Percentiles rank a stretch among this genome's conserved stretches.
Evolutionary conservation across 345 rosid genomes (phyloP).

Genomic region (Rhodomyrtus tomentosa): DNA sequence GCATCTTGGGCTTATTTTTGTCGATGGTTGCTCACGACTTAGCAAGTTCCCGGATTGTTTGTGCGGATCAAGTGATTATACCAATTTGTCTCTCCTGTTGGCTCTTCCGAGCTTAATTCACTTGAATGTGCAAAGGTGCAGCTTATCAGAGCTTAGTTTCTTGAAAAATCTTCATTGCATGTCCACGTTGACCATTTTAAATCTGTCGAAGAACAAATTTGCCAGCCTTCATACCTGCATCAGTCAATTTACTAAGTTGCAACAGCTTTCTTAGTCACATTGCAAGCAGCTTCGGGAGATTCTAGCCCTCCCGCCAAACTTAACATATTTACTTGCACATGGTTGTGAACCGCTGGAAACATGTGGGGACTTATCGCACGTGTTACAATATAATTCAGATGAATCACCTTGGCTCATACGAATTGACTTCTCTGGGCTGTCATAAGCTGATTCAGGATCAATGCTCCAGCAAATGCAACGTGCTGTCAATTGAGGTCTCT

Average conservation of each 20-base stretch:
- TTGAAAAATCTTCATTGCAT: neutral
- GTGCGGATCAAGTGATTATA: neutral
- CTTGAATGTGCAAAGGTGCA: neutral
- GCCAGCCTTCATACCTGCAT: neutral
- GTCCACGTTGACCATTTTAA: neutral
- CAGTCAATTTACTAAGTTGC: neutral
- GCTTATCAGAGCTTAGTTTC: neutral
- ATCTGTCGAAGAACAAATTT: neutral
- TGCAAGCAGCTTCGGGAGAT: slow-evolving; percentile 2
- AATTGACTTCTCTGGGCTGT: neutral
- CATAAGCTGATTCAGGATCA: neutral
- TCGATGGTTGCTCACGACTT: neutral
- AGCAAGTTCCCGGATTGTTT: neutral
- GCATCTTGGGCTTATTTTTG: neutral
- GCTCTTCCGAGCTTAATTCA: neutral
- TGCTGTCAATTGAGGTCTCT: neutral
- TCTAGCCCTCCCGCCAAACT: neutral
- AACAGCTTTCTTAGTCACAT: neutral
- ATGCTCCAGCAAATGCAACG: neutral
- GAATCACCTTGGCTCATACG: neutral
- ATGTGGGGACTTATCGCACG: neutral
- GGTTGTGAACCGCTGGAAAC: neutral
- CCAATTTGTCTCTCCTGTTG: neutral
- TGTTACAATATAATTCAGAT: neutral
- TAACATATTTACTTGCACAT: neutral